Conservation (phyloP, 2,329 filamentous ascomycete species). For the Fusarium nanum region DNA sequence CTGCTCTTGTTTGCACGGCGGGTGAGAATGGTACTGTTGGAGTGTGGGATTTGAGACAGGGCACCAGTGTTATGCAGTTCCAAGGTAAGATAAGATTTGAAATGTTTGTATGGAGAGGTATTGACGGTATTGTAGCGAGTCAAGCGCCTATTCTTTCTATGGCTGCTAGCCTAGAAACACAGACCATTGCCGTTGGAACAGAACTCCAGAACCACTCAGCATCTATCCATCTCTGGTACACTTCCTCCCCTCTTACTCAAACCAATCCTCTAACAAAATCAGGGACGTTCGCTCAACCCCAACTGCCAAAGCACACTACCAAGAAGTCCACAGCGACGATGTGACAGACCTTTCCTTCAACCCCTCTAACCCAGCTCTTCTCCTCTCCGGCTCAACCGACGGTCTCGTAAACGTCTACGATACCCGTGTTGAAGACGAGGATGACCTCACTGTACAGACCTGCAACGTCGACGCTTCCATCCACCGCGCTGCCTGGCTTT, state of each 20-base stretch:
- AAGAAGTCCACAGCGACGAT: conserved; percentile 75
- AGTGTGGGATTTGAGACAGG: conserved; percentile 72
- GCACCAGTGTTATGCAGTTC: conserved; percentile 58
- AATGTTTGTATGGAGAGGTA: not conserved
- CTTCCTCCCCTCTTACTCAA: not conserved
- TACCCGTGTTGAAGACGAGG: conserved; percentile 75
- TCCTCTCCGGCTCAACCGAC: conserved; percentile 83
- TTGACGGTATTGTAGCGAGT: conserved; percentile 51
- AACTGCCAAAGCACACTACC: conserved; percentile 64
- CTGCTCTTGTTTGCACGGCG: conserved; percentile 72
- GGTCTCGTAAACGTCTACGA: conserved; percentile 83
- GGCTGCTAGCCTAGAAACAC: conserved; percentile 66
- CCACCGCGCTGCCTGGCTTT: conserved; percentile 79
- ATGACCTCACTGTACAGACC: conserved; percentile 81
- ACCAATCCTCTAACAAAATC: not conserved
- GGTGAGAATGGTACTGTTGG: conserved; percentile 77
- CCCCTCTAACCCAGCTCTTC: conserved; percentile 67
- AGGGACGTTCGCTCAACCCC: conserved; percentile 69
- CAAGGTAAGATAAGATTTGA: conserved; percentile 49
- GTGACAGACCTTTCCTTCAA: conserved; percentile 71
- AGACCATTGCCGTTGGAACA: conserved; percentile 77
- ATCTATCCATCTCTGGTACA: conserved; percentile 70
- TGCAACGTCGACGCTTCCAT: conserved; percentile 82
- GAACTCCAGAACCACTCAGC: conserved; percentile 74
- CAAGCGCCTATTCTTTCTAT: conserved; percentile 70